phyloP scores from a whole-genome alignment of 192 early-diverging fungal species.

The Backusella tarrabulga region DNA sequence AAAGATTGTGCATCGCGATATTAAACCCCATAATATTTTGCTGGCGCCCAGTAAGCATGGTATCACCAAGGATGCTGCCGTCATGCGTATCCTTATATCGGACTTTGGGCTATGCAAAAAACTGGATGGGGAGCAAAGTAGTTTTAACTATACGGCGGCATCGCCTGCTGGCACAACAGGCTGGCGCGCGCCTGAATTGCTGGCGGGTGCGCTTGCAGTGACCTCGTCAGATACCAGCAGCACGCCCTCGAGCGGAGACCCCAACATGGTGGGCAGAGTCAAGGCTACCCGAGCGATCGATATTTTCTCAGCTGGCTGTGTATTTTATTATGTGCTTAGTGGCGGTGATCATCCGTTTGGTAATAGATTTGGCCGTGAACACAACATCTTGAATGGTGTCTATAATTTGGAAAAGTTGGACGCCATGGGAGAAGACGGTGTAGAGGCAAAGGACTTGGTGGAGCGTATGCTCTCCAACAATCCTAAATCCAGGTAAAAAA shows the following conservation, averaged over 20 bases:
- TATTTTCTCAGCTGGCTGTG: constrained; percentile 94
- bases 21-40: constrained; percentile 96
- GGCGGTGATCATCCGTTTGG: constrained; percentile 95
- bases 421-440: constrained; percentile 62
- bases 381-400: constrained; percentile 80
- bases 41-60: constrained; percentile 62
- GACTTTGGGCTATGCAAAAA: constrained; percentile 98
- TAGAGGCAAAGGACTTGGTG: constrained; percentile 90
- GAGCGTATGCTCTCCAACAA: constrained; percentile 82
- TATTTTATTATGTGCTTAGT: constrained; percentile 92
- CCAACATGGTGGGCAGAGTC: constrained; percentile 30
- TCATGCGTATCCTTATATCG: constrained; percentile 81
- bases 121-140: constrained; percentile 89
- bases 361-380: constrained; percentile 84
- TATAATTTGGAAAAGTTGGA: constrained; percentile 77
- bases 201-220: constrained; percentile 33
- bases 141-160: constrained; percentile 88
- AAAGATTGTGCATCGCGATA: constrained; percentile 97
- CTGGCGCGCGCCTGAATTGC: constrained; percentile 93
- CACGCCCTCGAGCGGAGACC: constrained; percentile 6
- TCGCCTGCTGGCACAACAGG: constrained; percentile 88
- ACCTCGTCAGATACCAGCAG: constrained; percentile 14
- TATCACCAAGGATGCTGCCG: constrained; percentile 16
- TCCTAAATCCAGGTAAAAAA: constrained; percentile 59
- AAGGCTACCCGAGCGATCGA: constrained; percentile 88